Evolutionary conservation across 148 eudicot species (phyloP).

Genomic region (Hydrangea macrophylla): DNA sequence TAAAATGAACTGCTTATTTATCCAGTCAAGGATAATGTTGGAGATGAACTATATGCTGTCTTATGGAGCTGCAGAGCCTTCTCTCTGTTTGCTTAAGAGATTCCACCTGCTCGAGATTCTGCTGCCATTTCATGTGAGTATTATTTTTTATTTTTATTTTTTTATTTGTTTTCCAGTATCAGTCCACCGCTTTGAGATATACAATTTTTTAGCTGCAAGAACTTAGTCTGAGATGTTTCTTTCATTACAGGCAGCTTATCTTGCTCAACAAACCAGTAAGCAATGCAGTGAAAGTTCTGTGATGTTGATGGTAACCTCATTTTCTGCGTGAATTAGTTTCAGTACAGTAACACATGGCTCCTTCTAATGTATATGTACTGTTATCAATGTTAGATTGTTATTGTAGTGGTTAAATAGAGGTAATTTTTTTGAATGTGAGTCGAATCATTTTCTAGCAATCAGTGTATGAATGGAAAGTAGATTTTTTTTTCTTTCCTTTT

Average conservation of each 20-base stretch:
- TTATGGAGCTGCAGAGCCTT: constrained; percentile 84
- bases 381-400: not conserved
- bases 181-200: constrained; percentile 5
- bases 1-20: constrained; percentile 12
- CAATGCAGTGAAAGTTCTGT: constrained; percentile 28
- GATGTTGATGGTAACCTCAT: constrained; percentile 74
- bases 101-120: constrained; percentile 62
- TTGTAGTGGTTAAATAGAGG: not conserved
- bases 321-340: constrained; percentile 8
- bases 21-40: constrained; percentile 68
- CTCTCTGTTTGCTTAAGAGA: constrained; percentile 59
- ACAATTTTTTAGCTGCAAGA: not conserved
- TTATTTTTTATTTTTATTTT: too few species aligned
- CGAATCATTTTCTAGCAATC: too few species aligned
- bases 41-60: constrained; percentile 94
- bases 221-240: constrained; percentile 8
- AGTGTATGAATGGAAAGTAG: too few species aligned
- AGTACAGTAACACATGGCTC: not conserved
- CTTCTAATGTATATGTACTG: not conserved
- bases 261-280: constrained; percentile 37
- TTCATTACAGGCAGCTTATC: constrained; percentile 69
- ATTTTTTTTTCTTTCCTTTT: too few species aligned
- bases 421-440: too few species aligned
- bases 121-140: constrained; percentile 77
- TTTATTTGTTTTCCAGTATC: constrained; percentile 12